A percentile compares a stretch with the other conserved stretches of the same genome.
Evolutionary conservation across 2,329 filamentous ascomycete genomes (phyloP).

Genomic region (Sporothrix brunneoviolacea): DNA sequence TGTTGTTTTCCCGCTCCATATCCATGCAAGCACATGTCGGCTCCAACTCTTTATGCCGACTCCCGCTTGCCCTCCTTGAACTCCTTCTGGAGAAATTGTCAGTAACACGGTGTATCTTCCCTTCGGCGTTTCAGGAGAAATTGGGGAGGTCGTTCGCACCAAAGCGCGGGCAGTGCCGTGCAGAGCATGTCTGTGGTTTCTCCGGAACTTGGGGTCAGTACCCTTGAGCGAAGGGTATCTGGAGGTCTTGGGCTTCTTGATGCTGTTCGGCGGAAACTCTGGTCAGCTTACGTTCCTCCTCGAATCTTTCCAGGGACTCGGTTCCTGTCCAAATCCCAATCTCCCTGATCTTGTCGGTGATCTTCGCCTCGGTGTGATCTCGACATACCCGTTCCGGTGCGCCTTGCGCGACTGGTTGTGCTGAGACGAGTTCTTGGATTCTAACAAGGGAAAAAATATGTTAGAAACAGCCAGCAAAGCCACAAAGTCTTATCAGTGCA

Average conservation of each 20-base stretch:
- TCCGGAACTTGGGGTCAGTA: conserved; percentile 98
- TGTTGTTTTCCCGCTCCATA: conserved; percentile 6
- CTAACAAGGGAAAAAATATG: conserved; percentile 39
- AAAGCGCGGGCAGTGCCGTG: conserved; percentile 98
- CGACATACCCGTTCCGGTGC: conserved; percentile 93
- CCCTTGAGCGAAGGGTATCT: conserved; percentile 98
- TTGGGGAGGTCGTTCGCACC: conserved; percentile 58
- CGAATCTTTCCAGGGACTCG: background rate
- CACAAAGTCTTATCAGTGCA: background rate
- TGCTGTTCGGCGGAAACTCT: conserved; percentile 49
- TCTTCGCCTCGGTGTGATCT: background rate
- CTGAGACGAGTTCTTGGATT: conserved; percentile 99
- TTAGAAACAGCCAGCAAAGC: conserved; percentile 21
- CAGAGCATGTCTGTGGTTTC: conserved; percentile 99
- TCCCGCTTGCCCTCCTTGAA: conserved; percentile 67
- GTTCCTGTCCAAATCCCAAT: no score
- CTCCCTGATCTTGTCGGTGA: background rate
- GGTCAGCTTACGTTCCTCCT: background rate
- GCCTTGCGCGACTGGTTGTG: conserved; percentile 98
- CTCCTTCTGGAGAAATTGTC: conserved; percentile 68
- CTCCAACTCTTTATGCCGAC: conserved; percentile 30
- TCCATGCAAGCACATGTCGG: background rate
- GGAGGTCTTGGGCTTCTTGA: conserved; percentile 99
- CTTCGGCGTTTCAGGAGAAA: no score
- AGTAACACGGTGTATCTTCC: conserved; percentile 19